Base-by-base conservation (phyloP, 148 eudicot species). In the Rhododendron henanense region DNA sequence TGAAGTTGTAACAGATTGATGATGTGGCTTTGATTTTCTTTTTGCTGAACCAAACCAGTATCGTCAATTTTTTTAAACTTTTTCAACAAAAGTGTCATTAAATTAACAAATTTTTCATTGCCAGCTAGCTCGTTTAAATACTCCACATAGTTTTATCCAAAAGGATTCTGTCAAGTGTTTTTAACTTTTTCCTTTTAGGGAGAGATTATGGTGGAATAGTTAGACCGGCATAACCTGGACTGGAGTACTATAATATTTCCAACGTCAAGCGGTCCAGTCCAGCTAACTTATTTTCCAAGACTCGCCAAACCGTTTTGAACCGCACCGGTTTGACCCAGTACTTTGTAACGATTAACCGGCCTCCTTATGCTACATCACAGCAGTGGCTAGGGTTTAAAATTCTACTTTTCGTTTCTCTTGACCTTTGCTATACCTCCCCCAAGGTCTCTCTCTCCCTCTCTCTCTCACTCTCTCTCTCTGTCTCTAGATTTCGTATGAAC, bases 311-410 rank as follows among this genome's bases (percentile, higher is more conserved):
- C 76, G 76, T 31, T 33, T 71, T 31, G 21, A 13, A 2, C 19
- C 19, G 41, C 37, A 9, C 37, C 37, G 19, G 37, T 31, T 33
- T 71, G 39, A 71, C 75, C 39, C 39, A 5, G 18, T 71, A 25
- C 4, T 3, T 31, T 5, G 16, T 28, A 69, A 65, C 75, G 37
- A 31, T 14, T 4, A 65, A 65, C 71, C 71, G 71, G 35, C 2
- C 18, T 10, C 37, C 37, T 14, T 1, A 0, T 69, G 16, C 16
- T 31, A 28, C 37, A 25, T 11, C 33, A 71, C 76, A 71, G 76
- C 76, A 71, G 76, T 71, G 39, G 76, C 76, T 71, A 71, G 76
- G 76, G 76, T 71, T 71, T 28, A 71, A 71, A 33, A 71, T 10
- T 69, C 1, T 11, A 15, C 41, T 13, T 71, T 71, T 14, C 41